A percentile compares a stretch with the other conserved stretches of the same genome.
Conservation (phyloP, 345 rosid species). For the Cardiospermum halicacabum region DNA sequence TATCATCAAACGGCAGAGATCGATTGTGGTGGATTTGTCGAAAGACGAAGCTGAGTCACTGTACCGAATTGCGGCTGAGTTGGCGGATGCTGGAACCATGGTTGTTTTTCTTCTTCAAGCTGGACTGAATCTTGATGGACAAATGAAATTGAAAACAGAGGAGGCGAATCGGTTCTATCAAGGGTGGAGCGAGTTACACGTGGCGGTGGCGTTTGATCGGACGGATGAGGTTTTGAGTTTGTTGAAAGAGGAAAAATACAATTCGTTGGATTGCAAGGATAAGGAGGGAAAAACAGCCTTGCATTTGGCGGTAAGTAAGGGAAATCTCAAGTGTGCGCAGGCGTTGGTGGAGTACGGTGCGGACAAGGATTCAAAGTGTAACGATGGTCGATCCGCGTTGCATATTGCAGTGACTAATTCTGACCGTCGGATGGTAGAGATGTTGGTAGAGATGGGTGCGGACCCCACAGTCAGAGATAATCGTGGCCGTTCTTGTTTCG, state of each 20-base stretch:
- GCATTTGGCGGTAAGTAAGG: slow-evolving; percentile 34
- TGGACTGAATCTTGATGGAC: slow-evolving; percentile 24
- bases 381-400: slow-evolving; percentile 34
- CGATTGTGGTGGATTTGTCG: slow-evolving; percentile 27
- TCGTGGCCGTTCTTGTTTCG: slow-evolving; percentile 45
- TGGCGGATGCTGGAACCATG: slow-evolving; percentile 35
- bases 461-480: slow-evolving; percentile 36
- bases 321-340: slow-evolving; percentile 30
- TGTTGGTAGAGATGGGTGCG: slow-evolving; percentile 33
- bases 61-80: slow-evolving; percentile 36
- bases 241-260: slow-evolving; percentile 12
- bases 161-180: slow-evolving; percentile 14
- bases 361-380: slow-evolving; percentile 30
- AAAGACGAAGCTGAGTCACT: slow-evolving; percentile 34
- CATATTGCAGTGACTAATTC: slow-evolving; percentile 33
- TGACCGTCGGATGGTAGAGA: slow-evolving; percentile 40
- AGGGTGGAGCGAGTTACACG: slow-evolving; percentile 39
- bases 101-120: slow-evolving; percentile 39
- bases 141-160: neutral
- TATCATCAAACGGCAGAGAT: slow-evolving; percentile 39
- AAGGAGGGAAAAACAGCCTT: slow-evolving; percentile 38
- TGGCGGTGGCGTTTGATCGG: slow-evolving; percentile 25
- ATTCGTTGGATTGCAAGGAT: slow-evolving; percentile 33
- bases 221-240: slow-evolving; percentile 23
- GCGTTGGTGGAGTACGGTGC: slow-evolving; percentile 37